Conservation (phyloP, 352 stramenopile species). For the Pythium apleroticum region DNA sequence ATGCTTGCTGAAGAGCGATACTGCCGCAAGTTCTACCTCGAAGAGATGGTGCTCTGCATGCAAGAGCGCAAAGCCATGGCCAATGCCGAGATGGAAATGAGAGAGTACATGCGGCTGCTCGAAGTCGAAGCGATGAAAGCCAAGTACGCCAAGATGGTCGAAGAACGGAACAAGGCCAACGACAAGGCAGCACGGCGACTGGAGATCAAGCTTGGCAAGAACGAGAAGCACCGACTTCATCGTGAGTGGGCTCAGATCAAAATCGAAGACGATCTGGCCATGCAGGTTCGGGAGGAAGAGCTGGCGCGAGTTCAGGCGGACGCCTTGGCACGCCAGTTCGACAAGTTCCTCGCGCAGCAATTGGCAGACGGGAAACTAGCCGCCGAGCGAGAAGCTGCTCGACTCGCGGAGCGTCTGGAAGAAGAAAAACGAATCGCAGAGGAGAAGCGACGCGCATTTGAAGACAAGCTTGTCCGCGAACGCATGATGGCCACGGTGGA, state of each 20-base stretch:
- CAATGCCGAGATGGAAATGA: constrained; percentile 63
- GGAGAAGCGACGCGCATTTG: constrained; percentile 44
- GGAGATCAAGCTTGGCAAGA: constrained; percentile 80
- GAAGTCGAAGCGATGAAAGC: constrained; percentile 72
- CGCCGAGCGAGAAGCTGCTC: constrained; percentile 45
- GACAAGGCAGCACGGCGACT: constrained; percentile 66
- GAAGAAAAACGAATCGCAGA: constrained; percentile 49
- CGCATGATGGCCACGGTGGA: constrained; percentile 65
- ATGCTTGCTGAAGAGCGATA: constrained; percentile 66
- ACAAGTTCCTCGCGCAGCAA: constrained; percentile 67
- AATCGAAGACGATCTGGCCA: constrained; percentile 58
- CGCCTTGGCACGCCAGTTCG: constrained; percentile 52
- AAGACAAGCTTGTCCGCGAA: constrained; percentile 60
- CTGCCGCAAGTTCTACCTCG: constrained; percentile 65
- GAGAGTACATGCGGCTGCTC: constrained; percentile 59
- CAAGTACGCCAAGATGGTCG: constrained; percentile 70
- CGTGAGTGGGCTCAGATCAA: constrained; percentile 71
- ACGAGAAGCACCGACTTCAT: constrained; percentile 72
- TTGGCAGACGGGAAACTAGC: constrained; percentile 45
- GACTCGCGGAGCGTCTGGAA: constrained; percentile 38
- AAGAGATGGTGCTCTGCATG: constrained; percentile 60
- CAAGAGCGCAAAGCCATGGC: constrained; percentile 68
- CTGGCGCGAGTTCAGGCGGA: constrained; percentile 40
- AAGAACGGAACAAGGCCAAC: constrained; percentile 56
- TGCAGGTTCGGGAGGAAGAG: constrained; percentile 57